Evolutionary conservation across 768 basidiomycete species (phyloP).

Genomic region (Candolleomyces eurysporus): DNA sequence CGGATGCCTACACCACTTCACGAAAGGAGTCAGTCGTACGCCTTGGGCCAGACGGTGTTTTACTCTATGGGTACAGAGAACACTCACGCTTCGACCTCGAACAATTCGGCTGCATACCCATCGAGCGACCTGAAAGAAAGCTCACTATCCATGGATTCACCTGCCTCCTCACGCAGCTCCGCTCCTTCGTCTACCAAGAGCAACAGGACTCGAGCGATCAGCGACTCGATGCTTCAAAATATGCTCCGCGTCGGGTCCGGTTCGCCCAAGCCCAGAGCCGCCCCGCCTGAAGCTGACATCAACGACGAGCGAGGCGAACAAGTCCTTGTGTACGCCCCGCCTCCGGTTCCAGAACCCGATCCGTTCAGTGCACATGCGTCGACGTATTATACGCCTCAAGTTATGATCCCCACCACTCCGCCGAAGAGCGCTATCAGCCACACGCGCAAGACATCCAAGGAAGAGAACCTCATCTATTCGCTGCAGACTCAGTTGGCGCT

Average conservation of each 20-base stretch:
- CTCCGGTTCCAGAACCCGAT: slow-evolving; percentile 50
- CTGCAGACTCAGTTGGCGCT: slow-evolving; percentile 73
- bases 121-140: slow-evolving; percentile 29
- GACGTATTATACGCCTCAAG: slow-evolving; percentile 76
- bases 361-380: slow-evolving; percentile 72
- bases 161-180: slow-evolving; percentile 13
- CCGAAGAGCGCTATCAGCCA: slow-evolving; percentile 44
- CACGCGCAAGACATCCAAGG: slow-evolving; percentile 61
- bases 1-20: slow-evolving; percentile 36
- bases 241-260: slow-evolving; percentile 35
- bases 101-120: slow-evolving; percentile 25
- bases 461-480: slow-evolving; percentile 68
- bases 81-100: slow-evolving; percentile 11
- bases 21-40: slow-evolving; percentile 68
- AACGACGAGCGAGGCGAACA: slow-evolving; percentile 54
- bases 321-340: slow-evolving; percentile 45
- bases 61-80: slow-evolving; percentile 40
- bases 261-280: slow-evolving; percentile 27
- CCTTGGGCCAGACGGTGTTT: slow-evolving; percentile 63
- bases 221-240: slow-evolving; percentile 63
- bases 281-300: slow-evolving; percentile 58
- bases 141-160: slow-evolving; percentile 3
- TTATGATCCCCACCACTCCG: slow-evolving; percentile 68
- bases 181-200: slow-evolving; percentile 30
- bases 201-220: slow-evolving; percentile 50